Evolutionary conservation across 352 stramenopile species (phyloP).

Genomic region (Phytopythium cucurbitacearum): DNA sequence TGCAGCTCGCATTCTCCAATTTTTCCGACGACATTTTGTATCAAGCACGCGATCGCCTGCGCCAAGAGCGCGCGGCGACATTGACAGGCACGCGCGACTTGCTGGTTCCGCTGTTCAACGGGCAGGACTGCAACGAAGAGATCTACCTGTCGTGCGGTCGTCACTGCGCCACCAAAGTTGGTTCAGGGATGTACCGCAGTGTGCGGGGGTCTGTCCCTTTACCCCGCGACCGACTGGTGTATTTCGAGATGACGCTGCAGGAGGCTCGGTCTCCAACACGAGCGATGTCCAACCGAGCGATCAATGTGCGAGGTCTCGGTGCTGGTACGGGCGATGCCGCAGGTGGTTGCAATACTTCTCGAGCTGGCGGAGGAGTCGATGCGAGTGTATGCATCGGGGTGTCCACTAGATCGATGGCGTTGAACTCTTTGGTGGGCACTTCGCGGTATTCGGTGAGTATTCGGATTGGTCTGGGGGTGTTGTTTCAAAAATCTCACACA

Average conservation of each 20-base stretch:
- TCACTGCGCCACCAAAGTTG: conserved; percentile 78
- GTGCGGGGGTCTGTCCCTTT: conserved; percentile 64
- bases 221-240: conserved; percentile 64
- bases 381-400: conserved; percentile 78
- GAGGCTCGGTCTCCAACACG: conserved; percentile 30
- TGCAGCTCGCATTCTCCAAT: conserved; percentile 75
- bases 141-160: conserved; percentile 82
- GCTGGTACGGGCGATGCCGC: conserved; percentile 7
- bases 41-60: conserved; percentile 69
- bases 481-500: too few relatives aligned
- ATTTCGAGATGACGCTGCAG: conserved; percentile 83
- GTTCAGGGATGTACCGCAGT: conserved; percentile 72
- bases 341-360: neutral
- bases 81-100: conserved; percentile 51
- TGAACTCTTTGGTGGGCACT: conserved; percentile 78
- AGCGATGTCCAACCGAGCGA: conserved; percentile 8
- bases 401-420: conserved; percentile 64
- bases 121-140: conserved; percentile 77
- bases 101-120: conserved; percentile 71
- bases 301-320: neutral
- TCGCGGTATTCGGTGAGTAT: conserved; percentile 71
- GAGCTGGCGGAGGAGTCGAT: conserved; percentile 24
- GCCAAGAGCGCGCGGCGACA: conserved; percentile 68
- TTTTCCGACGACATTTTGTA: conserved; percentile 86
- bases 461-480: neutral